A percentile compares a stretch with the other conserved stretches of the same genome.
Conservation (phyloP, 495 filamentous ascomycete genomes). For the Talaromyces adpressus region DNA sequence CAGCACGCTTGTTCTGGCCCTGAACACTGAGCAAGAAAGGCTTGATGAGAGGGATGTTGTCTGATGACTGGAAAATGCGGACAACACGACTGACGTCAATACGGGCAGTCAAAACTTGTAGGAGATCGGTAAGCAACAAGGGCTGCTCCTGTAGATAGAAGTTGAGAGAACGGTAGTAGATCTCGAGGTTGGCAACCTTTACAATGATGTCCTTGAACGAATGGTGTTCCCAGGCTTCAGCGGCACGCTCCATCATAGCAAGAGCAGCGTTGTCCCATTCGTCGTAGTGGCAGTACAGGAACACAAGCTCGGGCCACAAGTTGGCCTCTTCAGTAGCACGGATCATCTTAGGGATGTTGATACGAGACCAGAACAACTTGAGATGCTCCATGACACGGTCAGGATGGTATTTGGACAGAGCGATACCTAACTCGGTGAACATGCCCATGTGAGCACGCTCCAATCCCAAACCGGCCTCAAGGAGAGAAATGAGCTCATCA, state of each 20-base stretch:
- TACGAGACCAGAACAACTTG: constrained; percentile 96
- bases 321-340: constrained; percentile 91
- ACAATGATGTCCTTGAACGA: constrained; percentile 98
- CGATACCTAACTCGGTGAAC: constrained; percentile 95
- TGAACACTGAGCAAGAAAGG: constrained; percentile 98
- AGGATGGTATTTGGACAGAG: constrained; percentile 92
- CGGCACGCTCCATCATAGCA: constrained; percentile 98
- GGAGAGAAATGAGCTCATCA: constrained; percentile 88
- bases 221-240: constrained; percentile 99
- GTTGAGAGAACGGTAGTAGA: constrained; percentile 96
- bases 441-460: constrained; percentile 91
- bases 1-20: constrained; percentile 91
- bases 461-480: constrained; percentile 92
- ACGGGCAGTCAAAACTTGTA: constrained; percentile 82
- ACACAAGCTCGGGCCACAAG: constrained; percentile 96
- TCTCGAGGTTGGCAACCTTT: constrained; percentile 97
- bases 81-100: constrained; percentile 99
- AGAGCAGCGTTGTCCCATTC: constrained; percentile 98
- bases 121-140: constrained; percentile 86
- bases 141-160: constrained; percentile 98
- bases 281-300: constrained; percentile 98
- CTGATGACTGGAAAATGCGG: constrained; percentile 95
- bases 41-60: constrained; percentile 98
- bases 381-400: constrained; percentile 98
- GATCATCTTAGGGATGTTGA: constrained; percentile 99